Evolutionary conservation across 2,329 filamentous ascomycete species (phyloP), one percentile per base, ranked within the genome.

Genomic region (Pseudogymnoascus sp.): DNA sequence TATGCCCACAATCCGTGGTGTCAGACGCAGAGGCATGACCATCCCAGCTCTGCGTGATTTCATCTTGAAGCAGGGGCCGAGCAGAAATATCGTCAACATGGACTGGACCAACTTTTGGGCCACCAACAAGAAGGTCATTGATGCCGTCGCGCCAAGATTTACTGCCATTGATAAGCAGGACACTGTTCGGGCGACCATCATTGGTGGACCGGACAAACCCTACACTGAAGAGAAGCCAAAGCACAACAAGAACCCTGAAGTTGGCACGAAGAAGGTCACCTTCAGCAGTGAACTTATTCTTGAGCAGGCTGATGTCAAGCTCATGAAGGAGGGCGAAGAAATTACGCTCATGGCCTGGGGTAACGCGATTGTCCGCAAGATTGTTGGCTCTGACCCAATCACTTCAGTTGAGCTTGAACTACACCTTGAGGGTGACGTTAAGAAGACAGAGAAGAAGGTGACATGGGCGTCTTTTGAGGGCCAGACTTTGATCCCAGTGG

Each of bases 321-420:
- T 83, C 25, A 96, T 97, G 78, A 89, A 86, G 70, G 82, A 89
- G 65, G 87, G 89, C 72, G 93, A 97, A 79, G 93, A 97, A 76
- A 90, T 97, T 71, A 97, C 93, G 0, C 82, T 97, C 44, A 97
- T 97, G 93, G 89, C 89, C 75, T 97, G 93, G 93, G 95, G 93
- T 70, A 96, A 96, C 72, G 91, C 89, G 11, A 84, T 92, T 68
- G 89, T 95, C 23, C 84, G 87, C 63, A 85, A 86, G 65, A 85
- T 91, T 66, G 78, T 79, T 67, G 80, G 84, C 59, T 78, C 79
- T 36, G 75, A 78, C 64, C 79, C 84, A 59, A 86, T 96, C 70
- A 88, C 86, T 11, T 80, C 78, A 37, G 81, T 96, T 40, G 89
- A 89, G 64, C 81, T 95, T 62, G 91, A 96, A 77, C 85, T 97